Evolutionary conservation across 768 basidiomycete genomes (phyloP).

Genomic region (Stropharia rugosoannulata): DNA sequence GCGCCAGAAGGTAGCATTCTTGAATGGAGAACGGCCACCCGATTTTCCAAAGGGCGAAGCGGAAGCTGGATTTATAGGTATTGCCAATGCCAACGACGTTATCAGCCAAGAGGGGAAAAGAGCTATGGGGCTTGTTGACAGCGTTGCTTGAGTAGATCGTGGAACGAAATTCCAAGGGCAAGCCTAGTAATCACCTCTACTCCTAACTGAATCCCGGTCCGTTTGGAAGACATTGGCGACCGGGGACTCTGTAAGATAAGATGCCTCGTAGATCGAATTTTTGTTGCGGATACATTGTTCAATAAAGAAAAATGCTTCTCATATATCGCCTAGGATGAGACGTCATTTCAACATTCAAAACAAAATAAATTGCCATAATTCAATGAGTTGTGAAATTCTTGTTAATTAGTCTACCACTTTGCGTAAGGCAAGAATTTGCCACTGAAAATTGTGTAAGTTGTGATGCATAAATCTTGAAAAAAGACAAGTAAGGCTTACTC

Average conservation of each 20-base stretch:
- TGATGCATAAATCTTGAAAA: background rate
- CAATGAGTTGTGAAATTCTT: background rate
- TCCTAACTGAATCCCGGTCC: too few species aligned
- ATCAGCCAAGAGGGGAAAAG: constrained; percentile 30
- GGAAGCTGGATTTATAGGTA: constrained; percentile 35
- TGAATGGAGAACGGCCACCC: constrained; percentile 60
- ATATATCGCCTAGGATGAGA: too few species aligned
- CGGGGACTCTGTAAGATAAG: too few species aligned
- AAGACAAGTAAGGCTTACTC: constrained; percentile 51
- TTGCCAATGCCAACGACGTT: constrained; percentile 36
- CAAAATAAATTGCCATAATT: background rate
- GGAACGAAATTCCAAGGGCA: background rate
- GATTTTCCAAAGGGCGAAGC: constrained; percentile 59
- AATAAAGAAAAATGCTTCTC: too few species aligned
- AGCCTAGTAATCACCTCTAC: background rate
- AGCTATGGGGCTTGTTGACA: constrained; percentile 37
- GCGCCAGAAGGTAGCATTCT: constrained; percentile 62
- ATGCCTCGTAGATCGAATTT: too few species aligned
- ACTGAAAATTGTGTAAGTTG: constrained; percentile 31
- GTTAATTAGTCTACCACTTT: constrained; percentile 47
- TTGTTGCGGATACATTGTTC: too few species aligned
- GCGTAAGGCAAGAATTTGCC: constrained; percentile 79
- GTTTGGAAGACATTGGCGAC: too few species aligned
- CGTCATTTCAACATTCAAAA: too few species aligned
- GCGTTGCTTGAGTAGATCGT: background rate